Percentiles rank a stretch among this genome's conserved stretches.
phyloP scores from a whole-genome alignment of 2,329 filamentous ascomycete genomes.

The Fusarium buxicola region DNA sequence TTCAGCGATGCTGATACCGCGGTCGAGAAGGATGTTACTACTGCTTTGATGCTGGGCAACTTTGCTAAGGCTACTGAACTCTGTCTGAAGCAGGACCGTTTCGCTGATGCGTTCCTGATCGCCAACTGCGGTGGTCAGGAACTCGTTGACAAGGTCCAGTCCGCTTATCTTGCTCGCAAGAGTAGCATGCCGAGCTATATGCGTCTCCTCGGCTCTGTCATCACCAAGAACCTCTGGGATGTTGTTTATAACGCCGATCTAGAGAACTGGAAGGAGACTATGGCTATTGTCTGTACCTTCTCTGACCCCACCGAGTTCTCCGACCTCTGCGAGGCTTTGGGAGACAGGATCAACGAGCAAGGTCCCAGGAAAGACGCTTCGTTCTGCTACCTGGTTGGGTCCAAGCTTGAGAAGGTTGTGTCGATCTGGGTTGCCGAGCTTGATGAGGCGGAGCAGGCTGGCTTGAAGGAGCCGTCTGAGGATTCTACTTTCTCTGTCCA shows the following conservation, averaged over 20 bases:
- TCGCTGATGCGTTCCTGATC: slow-evolving; percentile 98
- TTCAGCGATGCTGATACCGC: slow-evolving; percentile 85
- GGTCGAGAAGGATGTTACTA: slow-evolving; percentile 88
- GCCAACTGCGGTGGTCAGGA: slow-evolving; percentile 96
- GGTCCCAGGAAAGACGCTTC: slow-evolving; percentile 87
- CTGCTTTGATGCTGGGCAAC: slow-evolving; percentile 87
- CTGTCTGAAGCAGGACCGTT: slow-evolving; percentile 86
- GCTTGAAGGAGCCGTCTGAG: slow-evolving; percentile 73
- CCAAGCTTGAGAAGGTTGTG: slow-evolving; percentile 97
- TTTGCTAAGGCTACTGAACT: slow-evolving; percentile 92
- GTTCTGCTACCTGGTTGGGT: slow-evolving; percentile 95
- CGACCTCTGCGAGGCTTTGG: slow-evolving; percentile 93
- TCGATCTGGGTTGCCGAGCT: slow-evolving; percentile 93
- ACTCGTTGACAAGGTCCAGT: slow-evolving; percentile 92
- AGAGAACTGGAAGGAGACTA: slow-evolving; percentile 94
- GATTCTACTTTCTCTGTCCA: slow-evolving; percentile 94
- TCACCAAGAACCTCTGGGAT: slow-evolving; percentile 98
- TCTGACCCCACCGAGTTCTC: slow-evolving; percentile 91
- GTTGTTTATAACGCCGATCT: slow-evolving; percentile 96
- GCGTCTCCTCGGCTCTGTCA: slow-evolving; percentile 88
- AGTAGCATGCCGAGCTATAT: slow-evolving; percentile 89
- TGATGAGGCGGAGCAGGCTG: slow-evolving; percentile 82
- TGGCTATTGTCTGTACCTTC: slow-evolving; percentile 96
- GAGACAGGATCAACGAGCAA: slow-evolving; percentile 87
- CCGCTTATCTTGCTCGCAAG: slow-evolving; percentile 88